A percentile compares a stretch with the other conserved stretches of the same genome.
phyloP scores from a whole-genome alignment of 2,329 filamentous ascomycete species.

The Harringtonia lauricola region DNA sequence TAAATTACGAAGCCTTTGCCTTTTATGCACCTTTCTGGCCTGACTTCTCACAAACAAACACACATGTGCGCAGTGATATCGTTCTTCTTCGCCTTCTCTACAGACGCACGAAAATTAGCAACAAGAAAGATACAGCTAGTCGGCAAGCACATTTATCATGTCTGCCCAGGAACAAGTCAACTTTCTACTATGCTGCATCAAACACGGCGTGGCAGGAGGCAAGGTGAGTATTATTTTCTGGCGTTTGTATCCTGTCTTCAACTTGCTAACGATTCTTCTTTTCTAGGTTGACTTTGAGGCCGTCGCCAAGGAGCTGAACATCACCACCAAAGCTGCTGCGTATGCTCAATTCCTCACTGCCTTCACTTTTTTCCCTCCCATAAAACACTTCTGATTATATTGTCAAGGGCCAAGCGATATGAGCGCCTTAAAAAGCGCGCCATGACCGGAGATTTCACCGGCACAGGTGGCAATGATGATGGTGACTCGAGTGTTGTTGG shows the following conservation, averaged over 20 bases:
- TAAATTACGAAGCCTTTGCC: too few species aligned
- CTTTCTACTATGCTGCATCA: slow-evolving; percentile 57
- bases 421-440: slow-evolving; percentile 38
- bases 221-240: slow-evolving; percentile 31
- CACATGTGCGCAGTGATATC: too few species aligned
- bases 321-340: slow-evolving; percentile 58
- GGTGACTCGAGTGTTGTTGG: neutral
- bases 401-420: slow-evolving; percentile 53
- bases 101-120: too few species aligned
- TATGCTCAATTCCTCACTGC: slow-evolving; percentile 30
- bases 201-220: slow-evolving; percentile 42
- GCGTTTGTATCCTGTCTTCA: neutral
- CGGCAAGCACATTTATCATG: too few species aligned
- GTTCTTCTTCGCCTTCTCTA: too few species aligned
- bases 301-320: slow-evolving; percentile 53
- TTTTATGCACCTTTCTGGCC: too few species aligned
- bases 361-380: neutral
- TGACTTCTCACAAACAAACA: too few species aligned
- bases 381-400: too few species aligned
- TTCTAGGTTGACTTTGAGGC: slow-evolving; percentile 51
- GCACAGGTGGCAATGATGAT: neutral
- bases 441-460: neutral
- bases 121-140: too few species aligned
- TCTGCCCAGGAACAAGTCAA: slow-evolving; percentile 41
- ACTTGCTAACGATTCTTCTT: neutral